Base-by-base conservation (phyloP, 345 rosid genomes). In the Gossypium anomalum region DNA sequence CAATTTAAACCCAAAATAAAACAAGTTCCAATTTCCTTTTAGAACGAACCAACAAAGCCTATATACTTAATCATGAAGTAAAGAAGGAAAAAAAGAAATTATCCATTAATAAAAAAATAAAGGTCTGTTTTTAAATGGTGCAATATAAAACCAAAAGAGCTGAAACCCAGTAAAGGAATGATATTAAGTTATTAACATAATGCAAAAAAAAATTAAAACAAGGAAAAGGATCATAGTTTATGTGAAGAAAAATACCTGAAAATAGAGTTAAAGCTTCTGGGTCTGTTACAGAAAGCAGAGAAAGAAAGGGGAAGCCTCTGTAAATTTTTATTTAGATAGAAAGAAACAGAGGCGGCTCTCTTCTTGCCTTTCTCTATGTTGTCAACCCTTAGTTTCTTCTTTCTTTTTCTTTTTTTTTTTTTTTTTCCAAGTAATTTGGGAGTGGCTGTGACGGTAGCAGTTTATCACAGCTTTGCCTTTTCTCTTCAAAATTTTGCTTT, bases 401-500 rank as follows among this genome's bases (percentile, higher is more conserved):
- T 3, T 44, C 29, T 34, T 7, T 17, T 23, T 17, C 1, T n/a
- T 22, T 57, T 27, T 71, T 71, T 43, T 44, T 56, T 34, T n/a
- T 7, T 58, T 17, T 56, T 71, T 43, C 74, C 74, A 34, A 71
- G 49, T 52, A 53, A 71, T 16, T 71, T 71, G 74, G 74, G 64
- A 71, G 27, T 3, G 71, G 74, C 74, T 56, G 74, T 71, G 41
- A 69, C 73, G 22, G 52, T 56, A 7, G 48, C 11, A 22, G 38
- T 7, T 43, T 47, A 9, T 47, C 38, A 53, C 63, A 38, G 74
- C 63, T 38, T 10, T 11, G 10, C 17, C 41, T 57, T 43, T 58
- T 10, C 27, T 10, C 61, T 11, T 49, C 22, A 19, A n/a, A 55
- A 55, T 55, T 55, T 55, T 8, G 38, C 38, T 34, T 34, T 34